Conservation (phyloP, 2,329 filamentous ascomycete genomes). For the Xylaria sp. region DNA sequence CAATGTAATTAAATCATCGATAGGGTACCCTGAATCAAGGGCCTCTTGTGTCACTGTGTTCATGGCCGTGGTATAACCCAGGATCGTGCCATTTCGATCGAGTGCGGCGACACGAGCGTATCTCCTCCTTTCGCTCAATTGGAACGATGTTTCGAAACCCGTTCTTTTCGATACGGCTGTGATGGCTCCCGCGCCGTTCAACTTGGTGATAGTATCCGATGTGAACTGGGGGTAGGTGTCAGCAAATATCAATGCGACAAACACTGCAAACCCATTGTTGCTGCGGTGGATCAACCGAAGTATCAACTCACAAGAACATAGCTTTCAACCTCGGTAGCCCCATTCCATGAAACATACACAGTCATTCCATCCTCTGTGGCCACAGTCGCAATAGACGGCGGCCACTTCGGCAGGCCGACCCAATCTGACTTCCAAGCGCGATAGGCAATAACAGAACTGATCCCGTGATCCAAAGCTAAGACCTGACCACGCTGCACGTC, state of each 20-base stretch:
- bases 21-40: conserved; percentile 17
- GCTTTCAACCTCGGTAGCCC: conserved; percentile 29
- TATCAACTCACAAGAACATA: conserved; percentile 23
- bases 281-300: neutral
- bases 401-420: conserved; percentile 30
- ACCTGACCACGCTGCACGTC: conserved; percentile 37
- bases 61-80: conserved; percentile 29
- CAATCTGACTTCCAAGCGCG: conserved; percentile 33
- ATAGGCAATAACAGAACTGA: conserved; percentile 29
- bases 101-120: conserved; percentile 32
- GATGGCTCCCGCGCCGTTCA: conserved; percentile 25
- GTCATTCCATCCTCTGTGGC: neutral
- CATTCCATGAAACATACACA: conserved; percentile 33
- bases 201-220: conserved; percentile 13
- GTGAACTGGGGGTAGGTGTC: conserved; percentile 7
- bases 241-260: neutral
- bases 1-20: conserved; percentile 19
- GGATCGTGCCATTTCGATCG: conserved; percentile 20
- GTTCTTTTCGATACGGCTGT: conserved; percentile 13
- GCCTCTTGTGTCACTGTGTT: conserved; percentile 8
- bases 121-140: neutral
- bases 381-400: conserved; percentile 23
- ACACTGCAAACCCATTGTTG: neutral
- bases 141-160: conserved; percentile 35
- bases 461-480: conserved; percentile 31